These are phyloP conservation scores for Teunomyces barrocoloradensis DNA, from an alignment of 805 yeast species.

Conservation along the genomic window DNA sequence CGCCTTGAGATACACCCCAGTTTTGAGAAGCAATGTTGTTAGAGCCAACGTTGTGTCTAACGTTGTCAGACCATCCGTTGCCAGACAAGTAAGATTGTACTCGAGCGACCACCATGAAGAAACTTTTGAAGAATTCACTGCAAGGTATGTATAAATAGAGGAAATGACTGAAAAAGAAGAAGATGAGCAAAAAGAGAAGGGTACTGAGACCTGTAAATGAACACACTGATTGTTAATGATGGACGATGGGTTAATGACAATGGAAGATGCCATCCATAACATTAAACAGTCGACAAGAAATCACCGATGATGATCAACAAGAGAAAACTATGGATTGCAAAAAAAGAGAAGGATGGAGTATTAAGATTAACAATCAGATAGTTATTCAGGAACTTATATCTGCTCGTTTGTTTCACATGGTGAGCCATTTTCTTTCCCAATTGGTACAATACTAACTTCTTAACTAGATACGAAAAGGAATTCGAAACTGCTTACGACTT, in stretches of 20 bases:
- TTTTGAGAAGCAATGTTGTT: slow-evolving; percentile 34
- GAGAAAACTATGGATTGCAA: neutral
- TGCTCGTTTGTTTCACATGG: neutral
- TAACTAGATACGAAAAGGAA: slow-evolving; percentile 80
- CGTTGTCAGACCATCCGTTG: slow-evolving; percentile 19
- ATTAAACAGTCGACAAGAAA: no score
- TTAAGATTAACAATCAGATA: neutral
- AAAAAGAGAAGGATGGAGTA: no score
- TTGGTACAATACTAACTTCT: slow-evolving; percentile 23
- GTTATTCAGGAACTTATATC: neutral
- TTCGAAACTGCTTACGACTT: slow-evolving; percentile 78
- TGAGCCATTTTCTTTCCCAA: neutral
- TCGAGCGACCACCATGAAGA: slow-evolving; percentile 80
- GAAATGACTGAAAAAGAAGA: neutral
- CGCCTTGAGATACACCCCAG: slow-evolving; percentile 37
- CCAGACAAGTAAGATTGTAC: slow-evolving; percentile 56
- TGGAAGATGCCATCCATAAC: no score
- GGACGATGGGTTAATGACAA: neutral
- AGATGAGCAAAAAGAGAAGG: no score
- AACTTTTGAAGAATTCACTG: slow-evolving; percentile 91
- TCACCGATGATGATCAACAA: no score
- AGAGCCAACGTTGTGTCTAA: slow-evolving; percentile 31
- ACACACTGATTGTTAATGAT: no score
- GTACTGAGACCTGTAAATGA: neutral
- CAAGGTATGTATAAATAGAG: slow-evolving; percentile 46